Base-by-base conservation (phyloP, 2,329 filamentous ascomycete genomes). In the Arachnopeziza araneosa region DNA sequence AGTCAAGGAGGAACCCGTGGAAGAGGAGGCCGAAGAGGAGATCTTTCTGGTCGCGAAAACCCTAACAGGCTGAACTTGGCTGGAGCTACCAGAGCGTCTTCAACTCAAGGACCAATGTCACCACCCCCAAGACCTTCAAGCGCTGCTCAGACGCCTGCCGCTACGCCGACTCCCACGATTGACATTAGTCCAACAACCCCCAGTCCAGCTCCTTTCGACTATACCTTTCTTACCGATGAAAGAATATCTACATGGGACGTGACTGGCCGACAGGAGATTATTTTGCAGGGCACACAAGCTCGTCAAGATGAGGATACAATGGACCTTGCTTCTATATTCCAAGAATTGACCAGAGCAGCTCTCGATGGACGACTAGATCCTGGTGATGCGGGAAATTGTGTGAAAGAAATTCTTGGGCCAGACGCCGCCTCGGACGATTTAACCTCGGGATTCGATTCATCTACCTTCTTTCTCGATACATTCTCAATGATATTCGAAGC, bases 341-440 rank as follows among this genome's bases (percentile, higher is more conserved):
- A 96, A 75, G 95, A 99, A 73, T 83, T 97, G 48, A 83, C 95
- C 44, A 86, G 88, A 63, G 86, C 90, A 36, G 86, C 88, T 21
- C 76, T 96, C 14, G 87, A 91, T 69, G 82, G 80, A 50, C 83
- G 86, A 54, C 75, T 97, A 52, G 79, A 83, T 49, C 79, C 90
- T 1, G 72, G 75, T 6, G 88, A 93, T 68, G 87, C 90, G 54
- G 93, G 93, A 24, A 77, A 75, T 22, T 83, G 86, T 59, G 81
- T 96, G 60, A 89, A 87, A 69, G 85, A 92, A 62, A 89, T 96
- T 24, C 76, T 96, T 32, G 83, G 82, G 21, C 77, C 82, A 59
- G 79, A 83, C 62, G 74, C 77, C 60, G 75, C 78, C 1, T 61
- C 69, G 32, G 78, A 81, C 57, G 77, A 80, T 58, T 78, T 80